Conservation (phyloP, 2,329 filamentous ascomycete genomes). For the Calonectria leucothoes region DNA sequence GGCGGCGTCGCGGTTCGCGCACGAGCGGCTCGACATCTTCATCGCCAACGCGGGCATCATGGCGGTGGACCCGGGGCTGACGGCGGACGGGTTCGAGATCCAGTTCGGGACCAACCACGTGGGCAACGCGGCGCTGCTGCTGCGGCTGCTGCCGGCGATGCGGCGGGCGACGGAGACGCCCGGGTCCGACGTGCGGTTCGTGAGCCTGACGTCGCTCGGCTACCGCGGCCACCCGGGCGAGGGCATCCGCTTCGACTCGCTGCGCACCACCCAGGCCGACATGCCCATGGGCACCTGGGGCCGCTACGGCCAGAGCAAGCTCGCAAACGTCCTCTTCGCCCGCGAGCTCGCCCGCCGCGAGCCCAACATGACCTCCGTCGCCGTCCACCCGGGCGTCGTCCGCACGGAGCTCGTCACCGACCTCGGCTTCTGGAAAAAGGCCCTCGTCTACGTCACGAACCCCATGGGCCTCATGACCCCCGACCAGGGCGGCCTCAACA, state of each 20-base stretch:
- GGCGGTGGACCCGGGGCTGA: conserved; percentile 40
- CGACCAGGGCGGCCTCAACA: conserved; percentile 46
- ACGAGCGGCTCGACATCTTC: conserved; percentile 56
- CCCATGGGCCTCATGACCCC: conserved; percentile 34
- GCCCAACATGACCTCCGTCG: conserved; percentile 55
- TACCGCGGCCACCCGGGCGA: conserved; percentile 39
- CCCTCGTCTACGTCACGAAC: conserved; percentile 40
- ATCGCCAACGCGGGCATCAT: conserved; percentile 53
- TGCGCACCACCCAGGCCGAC: conserved; percentile 40
- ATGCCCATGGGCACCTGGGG: conserved; percentile 51
- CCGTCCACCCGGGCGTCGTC: conserved; percentile 61
- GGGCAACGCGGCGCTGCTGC: conserved; percentile 46
- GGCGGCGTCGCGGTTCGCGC: conserved; percentile 54
- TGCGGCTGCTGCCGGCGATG: conserved; percentile 47
- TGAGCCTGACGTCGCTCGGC: conserved; percentile 44
- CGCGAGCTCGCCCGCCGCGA: conserved; percentile 57
- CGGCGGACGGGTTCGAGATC: conserved; percentile 48
- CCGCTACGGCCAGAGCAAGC: conserved; percentile 63
- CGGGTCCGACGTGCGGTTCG: conserved; percentile 32
- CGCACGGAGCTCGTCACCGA: conserved; percentile 42
- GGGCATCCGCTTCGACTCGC: conserved; percentile 43
- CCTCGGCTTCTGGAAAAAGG: conserved; percentile 37
- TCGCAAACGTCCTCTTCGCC: conserved; percentile 60
- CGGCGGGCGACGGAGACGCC: conserved; percentile 29
- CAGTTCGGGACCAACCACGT: conserved; percentile 52